Evolutionary conservation across 169 alveolate species (phyloP), one percentile per base, ranked within the genome.

Genomic region (Eimeria acervulina): DNA sequence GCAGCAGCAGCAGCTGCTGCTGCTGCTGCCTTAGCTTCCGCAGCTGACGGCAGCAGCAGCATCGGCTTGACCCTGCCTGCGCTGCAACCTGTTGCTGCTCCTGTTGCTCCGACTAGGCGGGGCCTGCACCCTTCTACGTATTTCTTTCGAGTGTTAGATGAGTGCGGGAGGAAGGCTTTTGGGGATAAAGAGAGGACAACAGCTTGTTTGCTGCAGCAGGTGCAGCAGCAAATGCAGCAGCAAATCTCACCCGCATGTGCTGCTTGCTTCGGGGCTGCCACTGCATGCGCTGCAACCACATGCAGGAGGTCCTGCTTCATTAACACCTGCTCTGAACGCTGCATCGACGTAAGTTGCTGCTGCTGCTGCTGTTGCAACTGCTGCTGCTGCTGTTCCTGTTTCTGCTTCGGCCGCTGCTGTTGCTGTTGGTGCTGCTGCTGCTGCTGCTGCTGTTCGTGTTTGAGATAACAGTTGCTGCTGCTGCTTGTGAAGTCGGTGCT

Each of bases 141-240:
- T 28, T 72, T 72, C 19, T 72, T 72, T 72, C 33, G 51, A 13
- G 10, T 72, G 7, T 36, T 72, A 40, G 84, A 72, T 72, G 51
- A 72, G n/a, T 72, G 84, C 84, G 84, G 84, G 13, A 23, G 84
- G 21, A 28, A 44, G 47, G 21, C 84, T 28, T 36, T 72, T 17
- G 84, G 84, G 42, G 84, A 72, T 72, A 31, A 31, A 36, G 84
- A 72, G 47, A 72, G 38, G 26, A 72, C 84, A 21, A 12, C 84
- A 23, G 38, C 28, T 19, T 72, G 84, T 40, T 23, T 72, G 84
- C 42, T 72, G 51, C 84, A n/a, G 84, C 84, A 72, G 84, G 51
- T 72, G 84, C 84, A 72, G 84, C 84, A 78, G 89, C 89, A 78
- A 36, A 8, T 40, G 89, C 66, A 78, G 59, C 66, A 44, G 61